phyloP scores from a whole-genome alignment of 2,329 filamentous ascomycete genomes.

The Neonectria neomacrospora region DNA sequence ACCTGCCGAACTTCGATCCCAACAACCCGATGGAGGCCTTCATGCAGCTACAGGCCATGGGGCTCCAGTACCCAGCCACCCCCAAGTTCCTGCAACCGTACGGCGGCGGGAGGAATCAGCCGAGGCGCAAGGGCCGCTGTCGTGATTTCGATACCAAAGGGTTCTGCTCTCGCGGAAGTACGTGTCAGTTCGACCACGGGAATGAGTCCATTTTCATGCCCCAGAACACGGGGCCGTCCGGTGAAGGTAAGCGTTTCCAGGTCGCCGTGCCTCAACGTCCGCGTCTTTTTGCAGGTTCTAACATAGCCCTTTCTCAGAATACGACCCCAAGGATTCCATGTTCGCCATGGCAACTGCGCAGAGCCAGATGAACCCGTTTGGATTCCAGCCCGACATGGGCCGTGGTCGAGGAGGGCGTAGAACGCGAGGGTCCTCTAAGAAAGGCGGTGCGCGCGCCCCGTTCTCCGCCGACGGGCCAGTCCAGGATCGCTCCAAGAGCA shows the following conservation, averaged over 20 bases:
- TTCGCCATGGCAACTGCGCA: constrained; percentile 35
- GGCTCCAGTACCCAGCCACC: constrained; percentile 55
- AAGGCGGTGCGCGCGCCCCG: constrained; percentile 58
- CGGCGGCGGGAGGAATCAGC: constrained; percentile 40
- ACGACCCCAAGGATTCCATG: constrained; percentile 48
- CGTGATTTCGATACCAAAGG: constrained; percentile 79
- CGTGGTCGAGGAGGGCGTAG: constrained; percentile 51
- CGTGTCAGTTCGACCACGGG: constrained; percentile 77
- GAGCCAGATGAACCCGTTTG: constrained; percentile 35
- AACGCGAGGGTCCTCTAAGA: constrained; percentile 47
- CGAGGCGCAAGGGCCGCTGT: constrained; percentile 64
- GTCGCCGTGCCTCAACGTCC: too few relatives aligned
- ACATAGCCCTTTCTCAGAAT: constrained; percentile 42
- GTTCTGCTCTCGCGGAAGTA: constrained; percentile 73
- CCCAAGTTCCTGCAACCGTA: constrained; percentile 52
- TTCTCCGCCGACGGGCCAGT: constrained; percentile 74
- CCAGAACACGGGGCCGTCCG: constrained; percentile 23
- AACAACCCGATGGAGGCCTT: constrained; percentile 71
- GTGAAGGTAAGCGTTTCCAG: constrained; percentile 43
- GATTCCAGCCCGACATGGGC: constrained; percentile 41
- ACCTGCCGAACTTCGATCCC: constrained; percentile 64
- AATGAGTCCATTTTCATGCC: constrained; percentile 59
- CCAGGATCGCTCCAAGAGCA: constrained; percentile 70
- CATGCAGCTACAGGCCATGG: constrained; percentile 69
- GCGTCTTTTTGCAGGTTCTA: constrained; percentile 18